Base-by-base conservation (phyloP, 1,284 basidiomycete species). In the Austroboletus novae-zelandiae region DNA sequence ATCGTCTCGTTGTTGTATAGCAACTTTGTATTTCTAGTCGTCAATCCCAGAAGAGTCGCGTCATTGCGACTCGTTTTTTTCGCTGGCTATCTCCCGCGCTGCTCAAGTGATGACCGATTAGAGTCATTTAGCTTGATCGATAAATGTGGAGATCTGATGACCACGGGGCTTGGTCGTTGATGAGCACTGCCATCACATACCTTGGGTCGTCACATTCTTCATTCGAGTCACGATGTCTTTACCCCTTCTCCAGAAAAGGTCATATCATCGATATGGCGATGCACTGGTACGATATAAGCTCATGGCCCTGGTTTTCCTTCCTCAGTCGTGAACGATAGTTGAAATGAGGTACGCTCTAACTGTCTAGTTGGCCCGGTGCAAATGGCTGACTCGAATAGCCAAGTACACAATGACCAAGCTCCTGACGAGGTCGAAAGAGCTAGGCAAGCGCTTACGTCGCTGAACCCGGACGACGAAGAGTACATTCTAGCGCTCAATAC, bases 401-500 rank as follows among this genome's bases (percentile, higher is more conserved):
- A 47, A 29, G 27, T 9, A n/a, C 35, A 39, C 30, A 10, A 29
- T 29, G 30, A 39, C 2, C 18, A 30, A 29, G 47, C 11, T 13
- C 27, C 17, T 15, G 60, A 62, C 29, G 37, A 43, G n/a, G 53
- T 63, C 23, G 55, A 54, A 31, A 46, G 40, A 9, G 52, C 61
- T 14, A 56, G 59, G 35, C 51, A 59, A 37, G 40, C 18, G 20
- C 18, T 62, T 23, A 42, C 50, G 14, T 51, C 56, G 17, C 25
- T 56, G 39, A 41, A 44, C 14, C 39, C 47, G n/a, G 41, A 17
- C 4, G 52, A 63, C 23, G 29, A 23, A 9, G 35, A n/a, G 9
- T 65, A 65, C 37, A 37, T 61, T n/a, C 6, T 27, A 18, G 40
- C 51, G 23, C 57, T 62, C 40, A 36, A 50, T 14, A 11, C 11